phyloP scores from a whole-genome alignment of 805 yeast genomes.

The Suhomyces xylopsoci region DNA sequence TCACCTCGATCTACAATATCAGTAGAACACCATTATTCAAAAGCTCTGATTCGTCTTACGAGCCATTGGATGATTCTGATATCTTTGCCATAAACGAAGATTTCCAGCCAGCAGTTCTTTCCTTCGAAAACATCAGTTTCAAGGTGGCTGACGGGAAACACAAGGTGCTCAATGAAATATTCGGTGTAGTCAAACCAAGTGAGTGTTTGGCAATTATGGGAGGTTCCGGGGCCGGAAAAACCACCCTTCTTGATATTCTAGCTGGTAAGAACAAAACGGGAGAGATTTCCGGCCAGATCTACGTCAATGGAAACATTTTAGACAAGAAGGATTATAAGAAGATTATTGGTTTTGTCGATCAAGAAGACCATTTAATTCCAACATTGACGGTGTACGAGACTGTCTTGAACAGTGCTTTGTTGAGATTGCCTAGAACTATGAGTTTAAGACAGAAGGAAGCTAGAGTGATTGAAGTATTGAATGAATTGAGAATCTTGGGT shows the following conservation, averaged over 20 bases:
- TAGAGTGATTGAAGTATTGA: conserved; percentile 79
- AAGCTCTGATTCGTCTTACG: conserved; percentile 24
- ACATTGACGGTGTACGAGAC: conserved; percentile 96
- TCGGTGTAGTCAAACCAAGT: conserved; percentile 81
- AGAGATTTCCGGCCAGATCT: conserved; percentile 57
- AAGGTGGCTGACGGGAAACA: conserved; percentile 43
- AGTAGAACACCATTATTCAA: conserved; percentile 62
- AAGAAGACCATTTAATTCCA: conserved; percentile 86
- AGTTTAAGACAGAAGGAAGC: conserved; percentile 66
- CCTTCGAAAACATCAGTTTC: conserved; percentile 74
- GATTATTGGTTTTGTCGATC: conserved; percentile 92
- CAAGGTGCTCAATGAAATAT: conserved; percentile 57
- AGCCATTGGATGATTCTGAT: conserved; percentile 28
- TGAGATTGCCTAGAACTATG: conserved; percentile 83
- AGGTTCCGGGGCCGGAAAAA: conserved; percentile 98
- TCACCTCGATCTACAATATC: conserved; percentile 46
- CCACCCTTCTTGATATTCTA: conserved; percentile 85
- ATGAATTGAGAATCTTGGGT: conserved; percentile 77
- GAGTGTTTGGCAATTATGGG: conserved; percentile 96
- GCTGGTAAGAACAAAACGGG: conserved; percentile 90
- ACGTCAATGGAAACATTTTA: conserved; percentile 66
- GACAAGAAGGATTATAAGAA: conserved; percentile 49
- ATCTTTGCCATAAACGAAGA: conserved; percentile 45
- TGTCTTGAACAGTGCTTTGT: conserved; percentile 83
- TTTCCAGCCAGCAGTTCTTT: conserved; percentile 65